Conservation (phyloP, 805 yeast genomes). For the Metschnikowia colocasiae region DNA sequence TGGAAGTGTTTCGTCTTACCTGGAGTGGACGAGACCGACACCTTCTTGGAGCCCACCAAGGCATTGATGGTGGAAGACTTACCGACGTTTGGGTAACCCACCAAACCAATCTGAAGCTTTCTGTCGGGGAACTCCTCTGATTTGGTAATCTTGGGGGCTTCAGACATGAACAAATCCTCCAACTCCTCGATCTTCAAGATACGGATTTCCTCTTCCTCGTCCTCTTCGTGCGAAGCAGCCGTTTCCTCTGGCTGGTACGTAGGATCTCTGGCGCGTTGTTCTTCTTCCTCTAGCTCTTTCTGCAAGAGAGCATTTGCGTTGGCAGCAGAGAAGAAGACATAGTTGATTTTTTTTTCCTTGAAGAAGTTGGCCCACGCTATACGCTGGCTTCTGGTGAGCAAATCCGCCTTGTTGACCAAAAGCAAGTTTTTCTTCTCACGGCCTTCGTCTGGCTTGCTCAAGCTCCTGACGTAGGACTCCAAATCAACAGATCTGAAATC, state of each 20-base stretch:
- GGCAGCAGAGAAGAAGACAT: constrained; percentile 90
- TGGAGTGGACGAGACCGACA: constrained; percentile 97
- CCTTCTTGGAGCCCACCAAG: constrained; percentile 91
- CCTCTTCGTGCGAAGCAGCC: constrained; percentile 12
- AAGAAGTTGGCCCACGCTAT: constrained; percentile 85
- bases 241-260: constrained; percentile 7
- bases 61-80: constrained; percentile 98
- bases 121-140: constrained; percentile 55
- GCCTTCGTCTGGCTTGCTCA: constrained; percentile 48
- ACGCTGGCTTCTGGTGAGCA: constrained; percentile 74
- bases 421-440: constrained; percentile 68
- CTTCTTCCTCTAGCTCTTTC: constrained; percentile 49
- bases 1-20: constrained; percentile 99
- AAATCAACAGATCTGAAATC: constrained; percentile 85
- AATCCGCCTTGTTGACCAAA: constrained; percentile 90
- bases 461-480: constrained; percentile 75
- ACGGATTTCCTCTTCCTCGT: constrained; percentile 38
- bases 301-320: constrained; percentile 75
- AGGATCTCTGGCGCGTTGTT: constrained; percentile 20
- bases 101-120: constrained; percentile 84
- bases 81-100: constrained; percentile 94
- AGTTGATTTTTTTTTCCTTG: constrained; percentile 61
- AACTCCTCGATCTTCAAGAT: constrained; percentile 81
- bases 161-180: constrained; percentile 70
- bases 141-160: constrained; percentile 67